Base-by-base conservation (phyloP, 768 basidiomycete genomes). In the Termitomyces sp. region DNA sequence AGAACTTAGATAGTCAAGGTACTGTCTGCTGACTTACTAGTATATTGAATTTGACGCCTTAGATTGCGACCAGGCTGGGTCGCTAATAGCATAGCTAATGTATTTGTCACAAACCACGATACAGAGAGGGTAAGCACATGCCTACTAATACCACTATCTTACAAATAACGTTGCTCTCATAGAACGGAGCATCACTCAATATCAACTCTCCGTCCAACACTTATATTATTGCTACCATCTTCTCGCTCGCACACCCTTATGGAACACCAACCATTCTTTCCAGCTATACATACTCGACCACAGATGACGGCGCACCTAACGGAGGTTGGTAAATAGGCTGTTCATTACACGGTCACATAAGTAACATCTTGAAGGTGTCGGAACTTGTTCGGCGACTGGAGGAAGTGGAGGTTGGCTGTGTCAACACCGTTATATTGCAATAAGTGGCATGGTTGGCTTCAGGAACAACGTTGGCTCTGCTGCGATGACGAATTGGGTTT, bases 101-200 rank as follows among this genome's bases (percentile, higher is more conserved):
- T 85, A 7, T 89, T 89, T 61, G 86, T 89, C 4, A 75, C 83
- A 0, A 88, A 90, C 65, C 88, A 89, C 59, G 89, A 90, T 64
- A 89, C 88, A 1, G 89, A 89, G 69, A 73, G 88, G 49, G 81
- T 81, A 50, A 22, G 74, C 64, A 7, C 20, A 35, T 40, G 12
- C 11, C 11, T n/a, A 33, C 18, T 22, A 9, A 8, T 56, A 4
- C 42, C 36, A 15, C 32, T 45, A n/a, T 9, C 53, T 42, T 16
- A n/a, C 11, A 13, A 38, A 5, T 8, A 7, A 4, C 28, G 4
- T 4, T 28, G 11, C 45, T 36, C 16, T n/a, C 32, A 18, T 53
- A 82, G 86, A 81, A 78, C 57, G 84, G 83, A 1, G 66, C 58
- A 32, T 86, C 87, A 0, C 74, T 90, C 7, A 86, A 81, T 65